Evolutionary conservation across 2,329 filamentous ascomycete genomes (phyloP).

Genomic region (Ophiognomonia clavigignenti-juglandacearum): DNA sequence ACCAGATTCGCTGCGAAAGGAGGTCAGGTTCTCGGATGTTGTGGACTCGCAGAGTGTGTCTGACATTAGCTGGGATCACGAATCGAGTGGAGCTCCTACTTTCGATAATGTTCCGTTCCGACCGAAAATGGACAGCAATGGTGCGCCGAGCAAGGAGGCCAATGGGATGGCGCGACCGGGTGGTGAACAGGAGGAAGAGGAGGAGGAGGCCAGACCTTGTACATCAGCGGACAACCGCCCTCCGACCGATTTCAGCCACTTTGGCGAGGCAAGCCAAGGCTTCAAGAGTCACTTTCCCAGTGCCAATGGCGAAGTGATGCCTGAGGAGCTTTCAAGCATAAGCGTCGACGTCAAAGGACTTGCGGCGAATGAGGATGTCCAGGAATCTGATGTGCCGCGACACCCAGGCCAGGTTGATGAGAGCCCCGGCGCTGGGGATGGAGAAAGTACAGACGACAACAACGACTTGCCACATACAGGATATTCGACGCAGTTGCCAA

Average conservation of each 20-base stretch:
- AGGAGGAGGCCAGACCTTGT: slow-evolving; percentile 3
- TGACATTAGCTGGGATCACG: slow-evolving; percentile 10
- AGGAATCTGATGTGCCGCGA: slow-evolving; percentile 7
- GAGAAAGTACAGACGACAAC: slow-evolving; percentile 4
- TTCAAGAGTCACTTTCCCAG: not conserved
- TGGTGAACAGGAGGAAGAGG: not conserved
- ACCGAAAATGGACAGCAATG: not conserved
- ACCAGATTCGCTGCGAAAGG: slow-evolving; percentile 8
- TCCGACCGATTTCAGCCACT: slow-evolving; percentile 11
- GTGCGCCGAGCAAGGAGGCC: not conserved
- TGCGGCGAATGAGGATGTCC: not conserved
- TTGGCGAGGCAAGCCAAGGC: slow-evolving; percentile 1
- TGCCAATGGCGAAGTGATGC: slow-evolving; percentile 2
- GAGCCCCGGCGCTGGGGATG: not conserved
- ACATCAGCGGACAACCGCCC: slow-evolving; percentile 14
- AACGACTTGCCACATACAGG: slow-evolving; percentile 13
- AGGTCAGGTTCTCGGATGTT: slow-evolving; percentile 14
- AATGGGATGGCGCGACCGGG: slow-evolving; percentile 2
- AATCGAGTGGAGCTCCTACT: slow-evolving; percentile 4
- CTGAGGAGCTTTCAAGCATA: slow-evolving; percentile 8
- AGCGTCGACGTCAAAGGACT: slow-evolving; percentile 7
- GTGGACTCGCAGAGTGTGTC: slow-evolving; percentile 15
- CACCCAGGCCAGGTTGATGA: slow-evolving; percentile 4
- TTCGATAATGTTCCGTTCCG: slow-evolving; percentile 7
- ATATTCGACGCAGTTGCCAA: slow-evolving; percentile 10